A percentile compares a stretch with the other conserved stretches of the same genome.
Evolutionary conservation across 2,329 filamentous ascomycete genomes (phyloP).

Genomic region (Alternaria gansuensis): DNA sequence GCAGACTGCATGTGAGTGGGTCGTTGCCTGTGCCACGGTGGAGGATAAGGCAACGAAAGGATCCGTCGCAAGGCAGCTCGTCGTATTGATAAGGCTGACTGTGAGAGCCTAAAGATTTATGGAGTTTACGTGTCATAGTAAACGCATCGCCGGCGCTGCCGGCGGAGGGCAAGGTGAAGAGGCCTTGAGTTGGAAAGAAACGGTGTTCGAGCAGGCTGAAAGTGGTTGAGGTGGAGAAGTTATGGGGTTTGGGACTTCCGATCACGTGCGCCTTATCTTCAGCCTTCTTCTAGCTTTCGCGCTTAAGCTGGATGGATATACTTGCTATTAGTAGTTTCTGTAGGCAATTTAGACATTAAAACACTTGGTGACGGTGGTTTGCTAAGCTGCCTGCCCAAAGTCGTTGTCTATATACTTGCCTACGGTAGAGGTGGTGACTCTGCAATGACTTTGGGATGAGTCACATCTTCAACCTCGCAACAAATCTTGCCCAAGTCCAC

Average conservation of each 20-base stretch:
- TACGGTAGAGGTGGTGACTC: no score
- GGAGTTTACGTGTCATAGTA: background rate
- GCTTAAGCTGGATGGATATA: no score
- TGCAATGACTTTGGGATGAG: no score
- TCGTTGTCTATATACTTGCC: no score
- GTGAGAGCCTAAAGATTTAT: background rate
- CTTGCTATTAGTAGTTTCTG: no score
- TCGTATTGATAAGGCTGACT: slow-evolving; percentile 14
- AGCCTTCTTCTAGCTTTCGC: background rate
- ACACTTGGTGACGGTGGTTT: no score
- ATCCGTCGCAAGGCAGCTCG: slow-evolving; percentile 10
- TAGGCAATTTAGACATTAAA: no score
- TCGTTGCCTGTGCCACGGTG: slow-evolving; percentile 10
- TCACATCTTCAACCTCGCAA: no score
- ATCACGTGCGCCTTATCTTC: background rate
- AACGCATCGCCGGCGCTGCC: background rate
- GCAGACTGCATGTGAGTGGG: slow-evolving; percentile 20
- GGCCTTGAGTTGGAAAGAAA: background rate
- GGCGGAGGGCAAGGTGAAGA: background rate
- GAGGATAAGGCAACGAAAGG: slow-evolving; percentile 13
- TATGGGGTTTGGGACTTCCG: background rate
- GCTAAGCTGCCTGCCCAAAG: no score
- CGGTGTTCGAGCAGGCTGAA: background rate
- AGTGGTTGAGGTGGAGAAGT: background rate
- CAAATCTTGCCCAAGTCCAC: background rate